Percentiles rank a stretch among this genome's conserved stretches.
Evolutionary conservation across 1,139 yeast genomes (phyloP).

Genomic region (Debaryomycetaceae sp.): DNA sequence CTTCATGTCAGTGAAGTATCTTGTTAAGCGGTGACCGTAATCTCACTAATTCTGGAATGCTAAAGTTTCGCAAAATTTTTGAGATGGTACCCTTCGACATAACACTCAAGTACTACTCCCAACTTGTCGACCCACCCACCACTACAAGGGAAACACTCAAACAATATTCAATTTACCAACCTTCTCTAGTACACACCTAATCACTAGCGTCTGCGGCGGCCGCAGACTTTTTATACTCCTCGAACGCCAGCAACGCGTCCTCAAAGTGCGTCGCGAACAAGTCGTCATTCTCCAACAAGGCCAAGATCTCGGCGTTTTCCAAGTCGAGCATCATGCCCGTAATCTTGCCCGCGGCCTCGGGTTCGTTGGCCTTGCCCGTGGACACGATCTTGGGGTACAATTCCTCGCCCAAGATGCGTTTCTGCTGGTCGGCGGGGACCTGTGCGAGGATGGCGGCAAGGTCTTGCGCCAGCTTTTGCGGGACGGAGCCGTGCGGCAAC

Average conservation of each 20-base stretch:
- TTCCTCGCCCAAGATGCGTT: conserved; percentile 96
- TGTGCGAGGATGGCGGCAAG: conserved; percentile 51
- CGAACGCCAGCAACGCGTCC: conserved; percentile 91
- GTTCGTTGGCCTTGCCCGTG: conserved; percentile 77
- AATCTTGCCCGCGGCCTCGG: conserved; percentile 96
- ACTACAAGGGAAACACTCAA: background rate
- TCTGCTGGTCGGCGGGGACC: conserved; percentile 80
- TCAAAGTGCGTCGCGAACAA: conserved; percentile 85
- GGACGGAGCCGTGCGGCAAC: conserved; percentile 22
- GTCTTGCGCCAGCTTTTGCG: conserved; percentile 27
- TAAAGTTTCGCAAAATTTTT: no score
- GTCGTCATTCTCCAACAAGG: conserved; percentile 81
- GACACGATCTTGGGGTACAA: conserved; percentile 89
- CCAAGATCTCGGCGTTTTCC: conserved; percentile 85
- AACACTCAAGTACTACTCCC: no score
- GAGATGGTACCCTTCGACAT: conserved; percentile 1
- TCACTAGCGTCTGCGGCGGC: no score
- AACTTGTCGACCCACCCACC: no score
- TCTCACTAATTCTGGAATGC: no score
- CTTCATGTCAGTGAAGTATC: no score
- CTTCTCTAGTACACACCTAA: background rate
- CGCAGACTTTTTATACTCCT: conserved; percentile 59
- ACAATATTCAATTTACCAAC: background rate
- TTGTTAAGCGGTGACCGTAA: no score
- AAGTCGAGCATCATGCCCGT: conserved; percentile 98